Evolutionary conservation across 768 basidiomycete genomes (phyloP).

Genomic region (Mycena sanguinolenta): DNA sequence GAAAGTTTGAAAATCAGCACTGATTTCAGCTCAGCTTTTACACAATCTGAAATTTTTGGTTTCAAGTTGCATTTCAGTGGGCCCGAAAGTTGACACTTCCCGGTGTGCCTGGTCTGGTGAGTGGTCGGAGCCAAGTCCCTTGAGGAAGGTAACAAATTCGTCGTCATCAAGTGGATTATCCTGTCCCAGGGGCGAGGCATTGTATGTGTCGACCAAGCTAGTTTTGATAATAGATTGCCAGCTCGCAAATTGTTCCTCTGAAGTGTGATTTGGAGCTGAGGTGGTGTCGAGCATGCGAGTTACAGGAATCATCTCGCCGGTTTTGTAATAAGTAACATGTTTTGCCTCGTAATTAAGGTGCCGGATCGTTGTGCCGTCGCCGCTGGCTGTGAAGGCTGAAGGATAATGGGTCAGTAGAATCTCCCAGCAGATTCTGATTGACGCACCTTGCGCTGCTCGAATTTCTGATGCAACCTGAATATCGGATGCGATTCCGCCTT

Average conservation of each 20-base stretch:
- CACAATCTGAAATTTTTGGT: too few species aligned
- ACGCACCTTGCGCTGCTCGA: neutral
- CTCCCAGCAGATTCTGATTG: neutral
- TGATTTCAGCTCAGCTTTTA: too few species aligned
- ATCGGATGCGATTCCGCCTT: neutral
- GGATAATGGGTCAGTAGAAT: neutral
- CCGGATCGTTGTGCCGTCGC: neutral
- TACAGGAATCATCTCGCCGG: neutral
- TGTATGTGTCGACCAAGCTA: slow-evolving; percentile 32
- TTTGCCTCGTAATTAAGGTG: slow-evolving; percentile 4
- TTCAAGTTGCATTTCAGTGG: too few species aligned
- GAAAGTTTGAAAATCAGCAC: too few species aligned
- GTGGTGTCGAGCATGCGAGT: slow-evolving; percentile 6
- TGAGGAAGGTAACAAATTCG: slow-evolving; percentile 26
- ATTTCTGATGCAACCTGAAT: neutral
- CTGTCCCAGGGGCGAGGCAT: slow-evolving; percentile 27
- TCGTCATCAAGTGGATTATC: slow-evolving; percentile 19
- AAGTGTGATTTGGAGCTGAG: neutral
- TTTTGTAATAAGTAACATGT: neutral
- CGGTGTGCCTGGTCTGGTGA: too few species aligned
- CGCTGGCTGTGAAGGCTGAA: neutral
- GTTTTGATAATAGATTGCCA: slow-evolving; percentile 31
- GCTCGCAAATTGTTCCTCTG: slow-evolving; percentile 39
- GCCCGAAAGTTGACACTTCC: too few species aligned
- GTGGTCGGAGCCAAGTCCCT: too few species aligned